These are phyloP conservation scores for Fusarium denticulatum DNA, from an alignment of 2,329 filamentous ascomycete genomes.

Conservation along the genomic window DNA sequence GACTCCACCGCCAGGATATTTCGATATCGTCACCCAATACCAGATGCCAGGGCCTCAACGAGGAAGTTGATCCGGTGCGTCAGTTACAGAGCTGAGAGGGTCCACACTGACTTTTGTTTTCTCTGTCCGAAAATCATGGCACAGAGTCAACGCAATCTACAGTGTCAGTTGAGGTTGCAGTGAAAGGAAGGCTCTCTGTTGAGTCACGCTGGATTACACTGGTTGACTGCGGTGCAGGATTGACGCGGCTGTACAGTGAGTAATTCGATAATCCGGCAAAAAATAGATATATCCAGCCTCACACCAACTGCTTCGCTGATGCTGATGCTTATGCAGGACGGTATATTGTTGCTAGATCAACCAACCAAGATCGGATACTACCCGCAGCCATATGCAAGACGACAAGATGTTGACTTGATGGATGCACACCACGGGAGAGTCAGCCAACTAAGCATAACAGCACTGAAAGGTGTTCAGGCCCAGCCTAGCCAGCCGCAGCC, in stretches of 20 bases:
- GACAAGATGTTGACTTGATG: conserved; percentile 22
- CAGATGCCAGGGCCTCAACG: conserved; percentile 26
- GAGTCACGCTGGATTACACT: neutral
- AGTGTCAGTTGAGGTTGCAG: conserved; percentile 6
- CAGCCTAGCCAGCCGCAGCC: neutral
- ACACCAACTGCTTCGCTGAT: conserved; percentile 8
- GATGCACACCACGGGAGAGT: conserved; percentile 18
- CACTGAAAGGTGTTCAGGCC: neutral
- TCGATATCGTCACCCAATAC: conserved; percentile 29
- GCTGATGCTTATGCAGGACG: neutral
- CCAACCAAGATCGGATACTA: conserved; percentile 15
- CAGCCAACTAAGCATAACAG: neutral
- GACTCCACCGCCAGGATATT: conserved; percentile 21
- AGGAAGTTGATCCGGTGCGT: conserved; percentile 35
- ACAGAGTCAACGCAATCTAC: conserved; percentile 24
- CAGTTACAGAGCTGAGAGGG: conserved; percentile 25
- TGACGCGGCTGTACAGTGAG: conserved; percentile 14
- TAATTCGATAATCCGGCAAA: conserved; percentile 21
- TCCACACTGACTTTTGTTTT: conserved; percentile 8
- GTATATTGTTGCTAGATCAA: conserved; percentile 8
- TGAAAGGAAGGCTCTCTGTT: neutral
- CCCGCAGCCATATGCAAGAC: conserved; percentile 22
- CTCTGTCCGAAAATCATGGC: conserved; percentile 19
- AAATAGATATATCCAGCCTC: conserved; percentile 9
- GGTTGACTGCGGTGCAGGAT: neutral